Evolutionary conservation across 2,329 filamentous ascomycete species (phyloP).

Genomic region (Fusarium pseudoanthophilum): DNA sequence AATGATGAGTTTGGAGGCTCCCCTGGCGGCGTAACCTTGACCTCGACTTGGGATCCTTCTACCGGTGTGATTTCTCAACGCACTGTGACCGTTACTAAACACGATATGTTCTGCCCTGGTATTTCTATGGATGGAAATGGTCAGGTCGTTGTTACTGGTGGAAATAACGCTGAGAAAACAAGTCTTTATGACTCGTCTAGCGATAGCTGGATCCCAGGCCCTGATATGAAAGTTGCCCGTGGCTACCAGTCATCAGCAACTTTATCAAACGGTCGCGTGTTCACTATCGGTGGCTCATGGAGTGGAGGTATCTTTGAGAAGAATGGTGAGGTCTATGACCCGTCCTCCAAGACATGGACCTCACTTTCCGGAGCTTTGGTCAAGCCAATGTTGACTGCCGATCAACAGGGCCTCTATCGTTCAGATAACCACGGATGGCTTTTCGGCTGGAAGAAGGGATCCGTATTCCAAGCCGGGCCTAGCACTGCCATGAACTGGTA

Average conservation of each 20-base stretch:
- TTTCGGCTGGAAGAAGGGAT: slow-evolving; percentile 55
- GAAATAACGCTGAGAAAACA: slow-evolving; percentile 59
- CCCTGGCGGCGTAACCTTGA: slow-evolving; percentile 16
- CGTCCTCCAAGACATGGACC: slow-evolving; percentile 14
- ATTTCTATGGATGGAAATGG: slow-evolving; percentile 61
- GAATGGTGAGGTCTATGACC: slow-evolving; percentile 26
- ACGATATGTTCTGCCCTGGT: slow-evolving; percentile 69
- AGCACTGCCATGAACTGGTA: slow-evolving; percentile 67
- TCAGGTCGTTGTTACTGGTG: slow-evolving; percentile 64
- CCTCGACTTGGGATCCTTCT: slow-evolving; percentile 17
- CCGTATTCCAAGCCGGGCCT: slow-evolving; percentile 65
- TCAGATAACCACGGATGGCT: slow-evolving; percentile 46
- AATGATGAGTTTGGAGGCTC: slow-evolving; percentile 2
- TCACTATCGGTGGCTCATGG: slow-evolving; percentile 32
- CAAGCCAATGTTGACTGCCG: slow-evolving; percentile 58
- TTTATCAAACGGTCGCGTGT: slow-evolving; percentile 13
- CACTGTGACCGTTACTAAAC: slow-evolving; percentile 53
- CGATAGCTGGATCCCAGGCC: slow-evolving; percentile 17
- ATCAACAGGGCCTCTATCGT: slow-evolving; percentile 54
- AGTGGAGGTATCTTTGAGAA: slow-evolving; percentile 13
- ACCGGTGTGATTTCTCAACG: slow-evolving; percentile 2
- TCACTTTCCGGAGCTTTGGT: slow-evolving; percentile 50
- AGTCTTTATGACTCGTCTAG: slow-evolving; percentile 55
- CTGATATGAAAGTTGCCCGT: slow-evolving; percentile 16
- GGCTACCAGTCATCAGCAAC: slow-evolving; percentile 28